phyloP scores from a whole-genome alignment of 2,329 filamentous ascomycete species.

The Botryotinia calthae region DNA sequence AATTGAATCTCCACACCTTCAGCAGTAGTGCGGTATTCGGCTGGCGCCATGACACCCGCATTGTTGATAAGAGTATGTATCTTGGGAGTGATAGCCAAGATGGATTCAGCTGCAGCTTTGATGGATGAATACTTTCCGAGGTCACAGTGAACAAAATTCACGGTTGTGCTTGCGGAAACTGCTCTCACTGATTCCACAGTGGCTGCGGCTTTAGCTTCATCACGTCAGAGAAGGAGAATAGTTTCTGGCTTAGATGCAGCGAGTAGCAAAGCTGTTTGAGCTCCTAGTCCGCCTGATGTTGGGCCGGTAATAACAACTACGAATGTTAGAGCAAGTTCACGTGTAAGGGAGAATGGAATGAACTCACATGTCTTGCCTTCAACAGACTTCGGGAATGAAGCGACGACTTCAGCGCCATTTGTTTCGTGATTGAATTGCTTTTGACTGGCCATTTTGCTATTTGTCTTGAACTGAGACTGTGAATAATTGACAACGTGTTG shows the following conservation, averaged over 20 bases:
- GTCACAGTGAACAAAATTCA: constrained; percentile 30
- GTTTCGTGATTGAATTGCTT: constrained; percentile 3
- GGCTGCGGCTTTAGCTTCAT: constrained; percentile 8
- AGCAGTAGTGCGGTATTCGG: constrained; percentile 32
- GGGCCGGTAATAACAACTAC: constrained; percentile 27
- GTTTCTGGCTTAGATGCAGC: constrained; percentile 26
- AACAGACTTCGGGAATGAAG: constrained; percentile 22
- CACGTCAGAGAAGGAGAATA: constrained; percentile 23
- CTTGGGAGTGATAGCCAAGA: constrained; percentile 39
- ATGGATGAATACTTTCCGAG: constrained; percentile 43
- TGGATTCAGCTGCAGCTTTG: constrained; percentile 41
- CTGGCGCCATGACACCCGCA: constrained; percentile 29
- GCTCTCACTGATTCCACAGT: constrained; percentile 18
- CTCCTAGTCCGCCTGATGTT: constrained; percentile 19
- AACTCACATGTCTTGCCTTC: constrained; percentile 24
- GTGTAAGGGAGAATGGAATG: not conserved
- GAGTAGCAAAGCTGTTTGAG: constrained; percentile 21
- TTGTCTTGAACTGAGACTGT: not conserved
- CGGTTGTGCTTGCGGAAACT: constrained; percentile 18
- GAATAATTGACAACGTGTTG: not conserved
- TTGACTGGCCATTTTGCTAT: constrained; percentile 6
- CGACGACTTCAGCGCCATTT: constrained; percentile 23
- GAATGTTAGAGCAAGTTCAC: not conserved
- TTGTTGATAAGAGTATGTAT: constrained; percentile 42
- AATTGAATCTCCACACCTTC: constrained; percentile 52